A percentile compares a stretch with the other conserved stretches of the same genome.
Conservation (phyloP, 768 basidiomycete genomes). For the Lactarius psammicola region DNA sequence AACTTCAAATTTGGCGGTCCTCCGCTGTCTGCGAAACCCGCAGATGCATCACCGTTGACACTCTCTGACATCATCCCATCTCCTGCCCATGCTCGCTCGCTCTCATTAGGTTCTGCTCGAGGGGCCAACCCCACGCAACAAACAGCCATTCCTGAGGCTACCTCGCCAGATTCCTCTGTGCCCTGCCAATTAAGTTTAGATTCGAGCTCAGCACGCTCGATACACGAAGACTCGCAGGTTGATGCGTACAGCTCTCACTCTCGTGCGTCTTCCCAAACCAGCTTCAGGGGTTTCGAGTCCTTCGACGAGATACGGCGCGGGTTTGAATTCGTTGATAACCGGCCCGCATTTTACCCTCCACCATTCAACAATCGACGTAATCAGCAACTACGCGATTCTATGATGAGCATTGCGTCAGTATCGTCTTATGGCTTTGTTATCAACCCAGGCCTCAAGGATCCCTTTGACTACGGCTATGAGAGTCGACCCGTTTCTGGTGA, state of each 20-base stretch:
- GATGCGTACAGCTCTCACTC: conserved; percentile 34
- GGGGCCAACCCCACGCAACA: conserved; percentile 36
- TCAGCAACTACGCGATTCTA: conserved; percentile 54
- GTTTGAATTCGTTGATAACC: conserved; percentile 66
- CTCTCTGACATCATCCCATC: conserved; percentile 78
- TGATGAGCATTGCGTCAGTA: conserved; percentile 73
- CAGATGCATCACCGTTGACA: conserved; percentile 45
- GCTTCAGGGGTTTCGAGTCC: conserved; percentile 70
- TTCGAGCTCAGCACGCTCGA: conserved; percentile 40
- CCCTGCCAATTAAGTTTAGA: conserved; percentile 46
- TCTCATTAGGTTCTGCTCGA: conserved; percentile 45
- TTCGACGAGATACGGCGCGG: conserved; percentile 78
- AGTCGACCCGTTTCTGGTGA: conserved; percentile 61
- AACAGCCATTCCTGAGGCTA: conserved; percentile 32
- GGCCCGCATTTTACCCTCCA: conserved; percentile 63
- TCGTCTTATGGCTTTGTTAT: conserved; percentile 75
- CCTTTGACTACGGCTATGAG: conserved; percentile 64
- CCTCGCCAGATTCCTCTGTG: conserved; percentile 37
- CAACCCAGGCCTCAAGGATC: conserved; percentile 61
- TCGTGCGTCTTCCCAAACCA: conserved; percentile 49
- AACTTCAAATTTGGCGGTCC: conserved; percentile 75
- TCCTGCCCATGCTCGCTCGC: conserved; percentile 47
- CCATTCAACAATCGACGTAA: conserved; percentile 37
- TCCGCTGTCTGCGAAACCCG: conserved; percentile 26
- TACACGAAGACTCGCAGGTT: conserved; percentile 32